phyloP scores from a whole-genome alignment of 1,284 basidiomycete species.

The Vanrija sp. region DNA sequence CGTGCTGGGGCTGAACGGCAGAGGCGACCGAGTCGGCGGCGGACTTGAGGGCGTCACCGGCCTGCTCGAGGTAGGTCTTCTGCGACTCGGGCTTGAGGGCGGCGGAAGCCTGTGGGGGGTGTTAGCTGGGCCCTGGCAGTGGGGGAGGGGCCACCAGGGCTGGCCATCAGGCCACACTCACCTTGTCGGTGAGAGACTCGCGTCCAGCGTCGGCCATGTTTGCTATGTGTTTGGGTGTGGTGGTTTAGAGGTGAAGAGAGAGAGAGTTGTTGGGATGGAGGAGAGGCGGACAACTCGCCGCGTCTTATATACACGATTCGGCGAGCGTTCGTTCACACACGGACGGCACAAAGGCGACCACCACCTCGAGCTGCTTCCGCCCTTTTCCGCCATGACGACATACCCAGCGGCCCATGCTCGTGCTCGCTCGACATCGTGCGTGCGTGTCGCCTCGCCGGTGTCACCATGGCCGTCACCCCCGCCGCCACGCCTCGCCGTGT shows the following conservation, averaged over 20 bases:
- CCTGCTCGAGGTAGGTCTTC: conserved; percentile 46
- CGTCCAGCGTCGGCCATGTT: conserved; percentile 29
- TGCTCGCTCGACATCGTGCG: too few species aligned
- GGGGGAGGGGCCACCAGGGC: background rate
- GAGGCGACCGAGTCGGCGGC: conserved; percentile 40
- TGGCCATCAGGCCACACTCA: background rate
- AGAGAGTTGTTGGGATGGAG: background rate
- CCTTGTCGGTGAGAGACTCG: conserved; percentile 44
- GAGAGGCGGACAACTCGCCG: background rate
- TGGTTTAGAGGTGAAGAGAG: background rate
- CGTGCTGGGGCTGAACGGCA: conserved; percentile 34
- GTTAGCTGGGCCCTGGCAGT: background rate
- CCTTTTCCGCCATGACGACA: too few species aligned
- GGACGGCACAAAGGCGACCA: too few species aligned
- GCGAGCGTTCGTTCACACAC: too few species aligned
- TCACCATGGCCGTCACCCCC: too few species aligned
- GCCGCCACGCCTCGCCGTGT: too few species aligned
- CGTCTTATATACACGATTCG: too few species aligned
- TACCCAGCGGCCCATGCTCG: too few species aligned
- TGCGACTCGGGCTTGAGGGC: conserved; percentile 46
- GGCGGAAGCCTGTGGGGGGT: conserved; percentile 17
- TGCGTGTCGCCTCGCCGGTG: too few species aligned
- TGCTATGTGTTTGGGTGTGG: conserved; percentile 1
- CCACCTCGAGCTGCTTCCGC: too few species aligned
- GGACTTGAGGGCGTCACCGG: conserved; percentile 38